Conservation (phyloP, 129 eudicot species). For the Tanacetum coccineum region DNA sequence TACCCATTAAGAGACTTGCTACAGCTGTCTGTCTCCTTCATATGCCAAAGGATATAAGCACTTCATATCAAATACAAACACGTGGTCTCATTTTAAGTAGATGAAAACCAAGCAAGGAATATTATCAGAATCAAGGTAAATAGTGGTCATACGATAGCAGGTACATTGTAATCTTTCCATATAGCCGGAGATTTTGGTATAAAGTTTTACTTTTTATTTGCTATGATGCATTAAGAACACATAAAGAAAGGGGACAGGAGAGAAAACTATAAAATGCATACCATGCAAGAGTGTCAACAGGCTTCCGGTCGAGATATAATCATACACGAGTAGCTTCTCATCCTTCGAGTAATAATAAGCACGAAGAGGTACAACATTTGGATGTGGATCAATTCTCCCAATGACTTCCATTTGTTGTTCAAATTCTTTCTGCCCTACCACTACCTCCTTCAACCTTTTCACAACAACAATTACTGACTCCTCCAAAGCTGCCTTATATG, state of each 20-base stretch:
- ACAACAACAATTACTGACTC: constrained; percentile 67
- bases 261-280: constrained; percentile 17
- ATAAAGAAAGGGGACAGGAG: neutral
- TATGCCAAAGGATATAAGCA: neutral
- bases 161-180: neutral
- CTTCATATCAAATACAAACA: neutral
- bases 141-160: neutral
- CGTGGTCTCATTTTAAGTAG: neutral
- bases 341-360: constrained; percentile 77
- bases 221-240: neutral
- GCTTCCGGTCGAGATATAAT: constrained; percentile 59
- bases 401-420: constrained; percentile 75
- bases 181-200: no score
- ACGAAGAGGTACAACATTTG: constrained; percentile 67
- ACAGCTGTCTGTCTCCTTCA: neutral
- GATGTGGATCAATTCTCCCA: constrained; percentile 63
- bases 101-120: neutral
- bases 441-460: constrained; percentile 67
- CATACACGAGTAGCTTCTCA: constrained; percentile 73
- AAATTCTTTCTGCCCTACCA: constrained; percentile 59
- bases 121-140: neutral
- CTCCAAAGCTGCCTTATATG: constrained; percentile 73
- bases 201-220: no score
- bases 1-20: no score
- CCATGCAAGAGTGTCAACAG: constrained; percentile 66